Conservation (phyloP, 768 basidiomycete species). For the Suillus decipiens region DNA sequence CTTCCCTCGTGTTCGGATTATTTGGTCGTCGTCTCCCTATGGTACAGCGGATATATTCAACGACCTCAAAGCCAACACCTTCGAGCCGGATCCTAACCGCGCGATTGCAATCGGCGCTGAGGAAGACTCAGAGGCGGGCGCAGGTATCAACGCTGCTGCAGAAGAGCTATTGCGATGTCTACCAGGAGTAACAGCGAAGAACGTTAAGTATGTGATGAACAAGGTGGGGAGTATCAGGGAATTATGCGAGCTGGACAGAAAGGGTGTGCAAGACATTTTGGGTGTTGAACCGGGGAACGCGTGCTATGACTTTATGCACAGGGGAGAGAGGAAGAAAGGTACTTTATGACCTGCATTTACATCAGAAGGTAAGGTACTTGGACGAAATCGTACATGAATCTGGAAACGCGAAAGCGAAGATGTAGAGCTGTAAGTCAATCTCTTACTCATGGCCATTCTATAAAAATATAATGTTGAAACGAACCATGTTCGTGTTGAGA, state of each 20-base stretch:
- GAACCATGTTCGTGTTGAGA: not conserved
- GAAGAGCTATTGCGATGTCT: slow-evolving; percentile 83
- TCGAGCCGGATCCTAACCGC: slow-evolving; percentile 77
- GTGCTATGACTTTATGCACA: slow-evolving; percentile 83
- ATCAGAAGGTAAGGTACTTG: slow-evolving; percentile 15
- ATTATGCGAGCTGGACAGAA: slow-evolving; percentile 63
- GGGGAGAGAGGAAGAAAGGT: slow-evolving; percentile 46
- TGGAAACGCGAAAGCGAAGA: not conserved
- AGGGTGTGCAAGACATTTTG: slow-evolving; percentile 69
- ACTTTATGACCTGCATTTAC: not conserved
- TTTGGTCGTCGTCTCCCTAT: slow-evolving; percentile 97
- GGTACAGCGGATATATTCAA: slow-evolving; percentile 90
- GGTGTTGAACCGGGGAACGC: slow-evolving; percentile 80
- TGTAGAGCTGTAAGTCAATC: not conserved
- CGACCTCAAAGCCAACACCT: slow-evolving; percentile 79
- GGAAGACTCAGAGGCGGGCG: slow-evolving; percentile 65
- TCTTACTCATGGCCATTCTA: not conserved
- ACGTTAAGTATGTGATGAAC: slow-evolving; percentile 81
- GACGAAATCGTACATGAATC: not conserved
- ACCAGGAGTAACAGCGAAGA: slow-evolving; percentile 85
- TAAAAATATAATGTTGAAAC: not conserved
- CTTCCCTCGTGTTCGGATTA: slow-evolving; percentile 90
- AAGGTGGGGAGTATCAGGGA: slow-evolving; percentile 77
- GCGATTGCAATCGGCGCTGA: slow-evolving; percentile 84
- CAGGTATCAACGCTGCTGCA: slow-evolving; percentile 70